phyloP scores from a whole-genome alignment of 345 rosid genomes.

The Euphorbia pulcherrima region DNA sequence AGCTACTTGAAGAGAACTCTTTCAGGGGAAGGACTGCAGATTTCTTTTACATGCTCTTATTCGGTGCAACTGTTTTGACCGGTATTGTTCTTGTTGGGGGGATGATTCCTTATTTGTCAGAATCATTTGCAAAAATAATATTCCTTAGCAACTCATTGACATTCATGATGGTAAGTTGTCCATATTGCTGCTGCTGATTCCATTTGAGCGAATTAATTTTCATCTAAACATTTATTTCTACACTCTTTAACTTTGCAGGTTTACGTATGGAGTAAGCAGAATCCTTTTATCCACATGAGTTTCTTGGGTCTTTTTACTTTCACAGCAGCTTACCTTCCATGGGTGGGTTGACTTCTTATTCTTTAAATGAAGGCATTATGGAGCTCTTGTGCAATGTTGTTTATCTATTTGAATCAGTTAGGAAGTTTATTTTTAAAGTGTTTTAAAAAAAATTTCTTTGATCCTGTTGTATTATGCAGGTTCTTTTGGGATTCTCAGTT shows the following conservation, averaged over 20 bases:
- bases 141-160: conserved; percentile 98
- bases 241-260: conserved; percentile 40
- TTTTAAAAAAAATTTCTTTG: neutral
- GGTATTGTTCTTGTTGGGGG: conserved; percentile 89
- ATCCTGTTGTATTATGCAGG: conserved; percentile 38
- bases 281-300: conserved; percentile 97
- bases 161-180: conserved; percentile 73
- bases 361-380: neutral
- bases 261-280: conserved; percentile 98
- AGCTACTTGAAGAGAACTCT: conserved; percentile 95
- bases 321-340: conserved; percentile 91
- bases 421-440: neutral
- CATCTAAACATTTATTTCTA: neutral
- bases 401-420: neutral
- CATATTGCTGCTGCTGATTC: neutral
- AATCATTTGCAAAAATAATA: conserved; percentile 80
- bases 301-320: conserved; percentile 93
- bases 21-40: conserved; percentile 97
- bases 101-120: conserved; percentile 89
- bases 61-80: conserved; percentile 87
- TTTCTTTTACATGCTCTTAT: conserved; percentile 93
- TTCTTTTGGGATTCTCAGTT: conserved; percentile 90
- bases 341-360: conserved; percentile 55
- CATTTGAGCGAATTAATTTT: neutral
- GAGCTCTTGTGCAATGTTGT: neutral